A percentile compares a stretch with the other conserved stretches of the same genome.
Conservation (phyloP, 352 stramenopile species). For the Phytophthora pini region DNA sequence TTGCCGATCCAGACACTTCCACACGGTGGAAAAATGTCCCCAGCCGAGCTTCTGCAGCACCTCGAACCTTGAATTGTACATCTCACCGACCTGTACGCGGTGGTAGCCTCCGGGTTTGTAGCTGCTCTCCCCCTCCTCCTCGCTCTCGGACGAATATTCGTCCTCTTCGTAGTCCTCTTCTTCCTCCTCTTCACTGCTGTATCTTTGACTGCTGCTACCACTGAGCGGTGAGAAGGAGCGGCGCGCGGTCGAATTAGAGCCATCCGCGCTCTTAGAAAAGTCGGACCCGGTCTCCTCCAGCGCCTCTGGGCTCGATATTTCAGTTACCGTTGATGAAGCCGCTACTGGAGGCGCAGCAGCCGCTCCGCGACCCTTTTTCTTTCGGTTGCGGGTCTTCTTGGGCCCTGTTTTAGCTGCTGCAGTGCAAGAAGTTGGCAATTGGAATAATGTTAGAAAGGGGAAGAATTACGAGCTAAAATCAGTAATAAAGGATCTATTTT, state of each 20-base stretch:
- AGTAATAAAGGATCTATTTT: background rate
- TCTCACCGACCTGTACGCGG: slow-evolving; percentile 91
- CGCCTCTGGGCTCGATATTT: slow-evolving; percentile 27
- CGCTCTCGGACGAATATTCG: slow-evolving; percentile 81
- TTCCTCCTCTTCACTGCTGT: slow-evolving; percentile 29
- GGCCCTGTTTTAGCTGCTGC: slow-evolving; percentile 21
- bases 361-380: slow-evolving; percentile 39
- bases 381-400: slow-evolving; percentile 43
- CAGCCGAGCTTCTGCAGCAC: slow-evolving; percentile 99
- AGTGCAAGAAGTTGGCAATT: slow-evolving; percentile 7
- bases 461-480: background rate
- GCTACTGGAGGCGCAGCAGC: slow-evolving; percentile 9
- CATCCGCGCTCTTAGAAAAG: slow-evolving; percentile 29
- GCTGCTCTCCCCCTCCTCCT: slow-evolving; percentile 93
- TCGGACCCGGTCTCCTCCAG: slow-evolving; percentile 18
- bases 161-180: slow-evolving; percentile 82
- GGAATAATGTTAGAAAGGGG: slow-evolving; percentile 11
- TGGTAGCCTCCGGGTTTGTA: slow-evolving; percentile 99
- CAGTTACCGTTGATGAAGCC: slow-evolving; percentile 19
- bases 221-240: slow-evolving; percentile 45
- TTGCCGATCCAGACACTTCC: slow-evolving; percentile 95
- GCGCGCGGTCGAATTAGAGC: slow-evolving; percentile 34
- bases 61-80: slow-evolving; percentile 95
- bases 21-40: slow-evolving; percentile 99
- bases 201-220: slow-evolving; percentile 30